These are phyloP conservation scores for Exophiala aquamarina DNA, from an alignment of 2,329 filamentous ascomycete genomes.

Conservation along the genomic window DNA sequence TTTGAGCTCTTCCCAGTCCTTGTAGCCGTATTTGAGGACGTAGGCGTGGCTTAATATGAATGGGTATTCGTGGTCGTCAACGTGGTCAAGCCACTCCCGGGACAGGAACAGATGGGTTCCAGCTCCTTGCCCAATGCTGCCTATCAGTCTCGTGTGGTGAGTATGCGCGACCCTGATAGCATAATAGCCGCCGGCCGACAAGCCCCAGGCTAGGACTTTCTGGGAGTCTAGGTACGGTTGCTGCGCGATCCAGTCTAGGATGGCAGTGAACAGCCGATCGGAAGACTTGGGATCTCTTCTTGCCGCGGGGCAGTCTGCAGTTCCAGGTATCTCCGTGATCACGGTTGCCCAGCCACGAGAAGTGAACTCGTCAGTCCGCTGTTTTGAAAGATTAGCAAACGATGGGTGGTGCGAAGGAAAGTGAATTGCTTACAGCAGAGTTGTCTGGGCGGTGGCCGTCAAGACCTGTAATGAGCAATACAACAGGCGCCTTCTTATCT, in stretches of 20 bases:
- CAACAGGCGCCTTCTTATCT: conserved; percentile 41
- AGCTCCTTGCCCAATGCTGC: conserved; percentile 63
- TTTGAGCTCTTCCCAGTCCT: conserved; percentile 55
- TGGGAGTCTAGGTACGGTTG: conserved; percentile 56
- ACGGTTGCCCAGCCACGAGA: conserved; percentile 63
- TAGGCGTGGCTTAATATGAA: conserved; percentile 57
- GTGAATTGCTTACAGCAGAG: conserved; percentile 37
- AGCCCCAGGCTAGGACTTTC: conserved; percentile 62
- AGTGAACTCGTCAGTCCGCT: conserved; percentile 62
- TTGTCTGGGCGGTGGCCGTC: conserved; percentile 66
- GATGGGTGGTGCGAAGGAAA: background rate
- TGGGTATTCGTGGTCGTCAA: conserved; percentile 67
- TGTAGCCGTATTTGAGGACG: conserved; percentile 63
- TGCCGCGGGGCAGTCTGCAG: conserved; percentile 66
- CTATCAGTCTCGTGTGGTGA: conserved; percentile 55
- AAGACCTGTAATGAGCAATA: conserved; percentile 61
- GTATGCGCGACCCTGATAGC: conserved; percentile 67
- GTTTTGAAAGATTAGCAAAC: conserved; percentile 24
- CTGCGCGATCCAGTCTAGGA: conserved; percentile 60
- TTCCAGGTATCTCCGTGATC: conserved; percentile 65
- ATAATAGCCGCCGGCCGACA: conserved; percentile 68
- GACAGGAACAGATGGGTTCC: conserved; percentile 64
- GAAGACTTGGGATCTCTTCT: conserved; percentile 57
- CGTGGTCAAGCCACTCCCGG: conserved; percentile 59
- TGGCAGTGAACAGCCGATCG: conserved; percentile 63